A percentile compares a stretch with the other conserved stretches of the same genome.
phyloP scores from a whole-genome alignment of 805 yeast genomes.

The Ogataea ramenticola region DNA sequence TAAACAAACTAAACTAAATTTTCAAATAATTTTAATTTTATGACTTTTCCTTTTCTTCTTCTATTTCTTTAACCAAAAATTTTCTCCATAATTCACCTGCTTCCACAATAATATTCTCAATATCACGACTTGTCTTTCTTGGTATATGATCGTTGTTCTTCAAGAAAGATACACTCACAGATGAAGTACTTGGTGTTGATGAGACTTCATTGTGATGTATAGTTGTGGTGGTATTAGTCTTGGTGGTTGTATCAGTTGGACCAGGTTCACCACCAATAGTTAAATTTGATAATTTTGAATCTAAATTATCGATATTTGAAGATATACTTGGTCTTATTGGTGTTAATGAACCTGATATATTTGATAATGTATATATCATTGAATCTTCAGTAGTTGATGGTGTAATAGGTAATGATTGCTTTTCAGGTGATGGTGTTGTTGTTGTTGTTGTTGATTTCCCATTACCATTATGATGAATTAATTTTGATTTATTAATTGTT shows the following conservation, averaged over 20 bases:
- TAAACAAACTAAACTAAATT: neutral
- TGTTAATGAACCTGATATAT: neutral
- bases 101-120: slow-evolving; percentile 64
- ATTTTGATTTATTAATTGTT: neutral
- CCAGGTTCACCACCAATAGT: too few relatives aligned
- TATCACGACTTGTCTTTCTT: slow-evolving; percentile 32
- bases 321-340: too few relatives aligned
- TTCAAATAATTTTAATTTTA: too few relatives aligned
- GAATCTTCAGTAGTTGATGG: too few relatives aligned
- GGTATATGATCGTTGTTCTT: neutral
- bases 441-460: neutral
- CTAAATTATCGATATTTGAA: too few relatives aligned
- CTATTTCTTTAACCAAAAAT: slow-evolving; percentile 61
- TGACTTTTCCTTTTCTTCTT: slow-evolving; percentile 37
- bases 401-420: neutral
- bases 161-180: slow-evolving; percentile 10
- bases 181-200: slow-evolving; percentile 5
- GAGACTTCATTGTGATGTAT: too few relatives aligned
- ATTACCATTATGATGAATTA: neutral
- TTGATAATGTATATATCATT: neutral
- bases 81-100: slow-evolving; percentile 88
- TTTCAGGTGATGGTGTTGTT: neutral
- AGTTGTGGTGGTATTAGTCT: too few relatives aligned
- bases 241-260: too few relatives aligned
- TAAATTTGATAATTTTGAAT: too few relatives aligned